Percentiles rank a stretch among this genome's conserved stretches.
Conservation (phyloP, 257 asterid species). For the Solanum verrucosum region DNA sequence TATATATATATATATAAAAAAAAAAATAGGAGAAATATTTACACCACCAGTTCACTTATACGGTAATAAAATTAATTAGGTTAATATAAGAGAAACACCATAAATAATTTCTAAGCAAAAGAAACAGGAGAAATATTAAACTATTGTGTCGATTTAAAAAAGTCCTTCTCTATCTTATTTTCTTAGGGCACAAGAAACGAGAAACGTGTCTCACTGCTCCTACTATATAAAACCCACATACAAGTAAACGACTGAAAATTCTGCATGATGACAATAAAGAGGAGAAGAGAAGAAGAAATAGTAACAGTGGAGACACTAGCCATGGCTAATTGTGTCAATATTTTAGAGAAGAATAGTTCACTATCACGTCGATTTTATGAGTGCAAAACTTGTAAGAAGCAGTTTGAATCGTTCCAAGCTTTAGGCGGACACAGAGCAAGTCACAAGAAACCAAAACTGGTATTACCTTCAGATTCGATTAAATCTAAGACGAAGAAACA, state of each 20-base stretch:
- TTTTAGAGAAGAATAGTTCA: background rate
- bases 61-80: no score
- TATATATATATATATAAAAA: no score
- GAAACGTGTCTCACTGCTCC: background rate
- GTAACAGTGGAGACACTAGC: conserved; percentile 1
- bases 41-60: background rate
- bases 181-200: background rate
- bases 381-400: conserved; percentile 26
- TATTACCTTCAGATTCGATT: background rate
- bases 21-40: no score
- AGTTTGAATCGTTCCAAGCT: conserved; percentile 21
- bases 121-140: background rate
- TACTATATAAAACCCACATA: background rate
- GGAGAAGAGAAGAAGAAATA: background rate
- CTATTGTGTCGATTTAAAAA: background rate
- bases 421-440: conserved; percentile 33
- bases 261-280: background rate
- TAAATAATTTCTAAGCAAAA: no score
- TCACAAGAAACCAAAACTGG: conserved; percentile 14
- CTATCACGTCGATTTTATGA: background rate
- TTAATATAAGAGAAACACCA: background rate
- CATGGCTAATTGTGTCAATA: conserved; percentile 5
- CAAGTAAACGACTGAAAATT: background rate
- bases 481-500: background rate
- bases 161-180: background rate